Evolutionary conservation across 2,329 filamentous ascomycete genomes (phyloP).

Genomic region (Colletotrichum neosansevieriae): DNA sequence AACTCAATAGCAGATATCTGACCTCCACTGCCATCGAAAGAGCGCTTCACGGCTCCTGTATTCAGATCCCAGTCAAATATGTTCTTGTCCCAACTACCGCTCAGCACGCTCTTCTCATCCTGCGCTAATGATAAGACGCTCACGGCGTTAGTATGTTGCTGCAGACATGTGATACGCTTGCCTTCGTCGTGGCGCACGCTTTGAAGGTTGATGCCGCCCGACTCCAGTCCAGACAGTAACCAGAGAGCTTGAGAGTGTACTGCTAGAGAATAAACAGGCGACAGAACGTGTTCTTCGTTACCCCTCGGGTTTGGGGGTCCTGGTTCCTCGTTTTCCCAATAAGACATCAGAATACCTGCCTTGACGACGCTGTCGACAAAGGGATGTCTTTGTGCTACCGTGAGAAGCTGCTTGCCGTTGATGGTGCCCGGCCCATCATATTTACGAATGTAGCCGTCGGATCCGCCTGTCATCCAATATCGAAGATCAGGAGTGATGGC

Average conservation of each 20-base stretch:
- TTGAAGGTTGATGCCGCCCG: conserved; percentile 92
- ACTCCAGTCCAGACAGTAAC: conserved; percentile 91
- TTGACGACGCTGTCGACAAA: conserved; percentile 98
- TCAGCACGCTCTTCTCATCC: conserved; percentile 89
- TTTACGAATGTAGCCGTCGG: conserved; percentile 95
- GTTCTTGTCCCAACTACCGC: conserved; percentile 96
- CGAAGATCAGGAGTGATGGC: conserved; percentile 93
- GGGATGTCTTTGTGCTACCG: conserved; percentile 93
- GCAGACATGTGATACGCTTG: conserved; percentile 84
- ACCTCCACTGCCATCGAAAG: conserved; percentile 80
- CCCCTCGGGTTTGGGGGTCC: conserved; percentile 52
- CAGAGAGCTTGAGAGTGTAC: conserved; percentile 91
- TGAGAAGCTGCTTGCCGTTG: conserved; percentile 92
- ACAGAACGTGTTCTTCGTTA: conserved; percentile 75
- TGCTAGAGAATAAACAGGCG: conserved; percentile 93
- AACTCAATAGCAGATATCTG: conserved; percentile 93
- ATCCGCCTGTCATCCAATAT: conserved; percentile 94
- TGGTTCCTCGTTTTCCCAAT: conserved; percentile 97
- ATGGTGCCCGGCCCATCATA: conserved; percentile 96
- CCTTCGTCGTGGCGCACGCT: conserved; percentile 95
- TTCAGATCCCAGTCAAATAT: conserved; percentile 96
- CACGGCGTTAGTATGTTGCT: conserved; percentile 90
- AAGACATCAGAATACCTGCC: conserved; percentile 92
- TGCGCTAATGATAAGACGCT: conserved; percentile 85
- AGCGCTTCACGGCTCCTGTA: conserved; percentile 80